These are phyloP conservation scores for Penicillium fuscoglaucum DNA, from an alignment of 2,329 filamentous ascomycete genomes.

Conservation along the genomic window DNA sequence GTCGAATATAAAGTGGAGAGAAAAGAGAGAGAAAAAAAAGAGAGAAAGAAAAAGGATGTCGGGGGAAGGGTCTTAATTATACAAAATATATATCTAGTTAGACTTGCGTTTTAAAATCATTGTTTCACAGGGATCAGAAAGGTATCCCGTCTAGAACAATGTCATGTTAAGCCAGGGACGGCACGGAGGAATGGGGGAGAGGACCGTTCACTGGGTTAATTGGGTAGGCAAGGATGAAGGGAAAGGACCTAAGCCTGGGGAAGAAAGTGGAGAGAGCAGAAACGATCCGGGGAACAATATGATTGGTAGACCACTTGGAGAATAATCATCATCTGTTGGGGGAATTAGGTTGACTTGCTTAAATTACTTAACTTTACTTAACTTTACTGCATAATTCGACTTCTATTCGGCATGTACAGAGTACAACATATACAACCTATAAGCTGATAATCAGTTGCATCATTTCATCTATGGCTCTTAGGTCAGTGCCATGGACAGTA, in stretches of 20 bases:
- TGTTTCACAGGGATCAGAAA: conserved; percentile 1
- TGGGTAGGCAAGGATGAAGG: conserved; percentile 6
- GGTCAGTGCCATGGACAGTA: not conserved
- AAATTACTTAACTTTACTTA: not conserved
- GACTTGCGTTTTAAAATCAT: not conserved
- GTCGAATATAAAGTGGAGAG: conserved; percentile 14
- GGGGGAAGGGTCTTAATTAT: not conserved
- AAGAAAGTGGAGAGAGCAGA: conserved; percentile 6
- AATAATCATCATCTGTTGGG: not conserved
- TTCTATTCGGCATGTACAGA: too few relatives aligned
- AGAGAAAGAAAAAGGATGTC: not conserved
- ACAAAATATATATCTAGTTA: not conserved
- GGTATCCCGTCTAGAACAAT: not conserved
- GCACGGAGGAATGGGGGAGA: conserved; percentile 9
- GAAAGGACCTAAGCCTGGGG: conserved; percentile 4
- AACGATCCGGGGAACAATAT: not conserved
- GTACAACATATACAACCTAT: too few relatives aligned
- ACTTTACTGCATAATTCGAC: not conserved
- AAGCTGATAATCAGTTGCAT: too few relatives aligned
- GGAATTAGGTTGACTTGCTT: not conserved
- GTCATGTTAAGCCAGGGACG: conserved; percentile 3
- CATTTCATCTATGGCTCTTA: too few relatives aligned
- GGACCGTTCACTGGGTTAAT: not conserved
- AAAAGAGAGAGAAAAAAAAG: not conserved
- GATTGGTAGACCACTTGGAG: not conserved